A percentile compares a stretch with the other conserved stretches of the same genome.
phyloP scores from a whole-genome alignment of 768 basidiomycete genomes.

The Kwoniella sp. region DNA sequence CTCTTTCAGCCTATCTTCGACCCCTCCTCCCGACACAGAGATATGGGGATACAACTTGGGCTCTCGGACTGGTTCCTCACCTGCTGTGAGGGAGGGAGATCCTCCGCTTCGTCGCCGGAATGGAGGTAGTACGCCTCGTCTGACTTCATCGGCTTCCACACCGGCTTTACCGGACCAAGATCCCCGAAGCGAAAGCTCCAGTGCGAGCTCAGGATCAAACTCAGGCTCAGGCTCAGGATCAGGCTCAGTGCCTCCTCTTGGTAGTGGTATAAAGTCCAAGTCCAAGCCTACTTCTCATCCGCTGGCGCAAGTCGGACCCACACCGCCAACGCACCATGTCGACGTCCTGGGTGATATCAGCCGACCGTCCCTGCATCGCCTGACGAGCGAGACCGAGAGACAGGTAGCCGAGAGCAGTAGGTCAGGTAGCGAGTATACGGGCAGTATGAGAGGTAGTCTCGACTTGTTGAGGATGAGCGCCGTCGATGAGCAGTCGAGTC shows the following conservation, averaged over 20 bases:
- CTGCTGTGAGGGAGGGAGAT: neutral
- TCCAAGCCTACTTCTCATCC: slow-evolving; percentile 7
- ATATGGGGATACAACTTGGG: slow-evolving; percentile 13
- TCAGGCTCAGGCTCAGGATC: neutral
- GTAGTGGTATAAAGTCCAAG: no score
- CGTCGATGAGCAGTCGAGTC: slow-evolving; percentile 11
- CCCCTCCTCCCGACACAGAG: slow-evolving; percentile 16
- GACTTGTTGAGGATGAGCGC: slow-evolving; percentile 43
- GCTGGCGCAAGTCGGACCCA: slow-evolving; percentile 8
- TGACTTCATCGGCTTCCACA: neutral
- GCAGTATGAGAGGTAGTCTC: slow-evolving; percentile 45
- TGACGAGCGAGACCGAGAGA: slow-evolving; percentile 51
- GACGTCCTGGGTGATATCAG: slow-evolving; percentile 25
- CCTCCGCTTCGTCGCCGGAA: slow-evolving; percentile 1
- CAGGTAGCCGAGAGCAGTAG: slow-evolving; percentile 47
- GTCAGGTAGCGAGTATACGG: slow-evolving; percentile 30
- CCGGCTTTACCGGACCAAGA: neutral
- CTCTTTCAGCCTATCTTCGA: neutral
- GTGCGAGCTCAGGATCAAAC: neutral
- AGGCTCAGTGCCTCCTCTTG: neutral
- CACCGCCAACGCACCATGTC: slow-evolving; percentile 11
- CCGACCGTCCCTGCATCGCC: slow-evolving; percentile 40
- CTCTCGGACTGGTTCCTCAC: neutral
- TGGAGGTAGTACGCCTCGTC: neutral
- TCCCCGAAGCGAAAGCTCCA: neutral